Evolutionary conservation across 371 early-diverging fungal species (phyloP), one percentile per base, ranked within the genome.

Genomic region (Nematocida ironsii): DNA sequence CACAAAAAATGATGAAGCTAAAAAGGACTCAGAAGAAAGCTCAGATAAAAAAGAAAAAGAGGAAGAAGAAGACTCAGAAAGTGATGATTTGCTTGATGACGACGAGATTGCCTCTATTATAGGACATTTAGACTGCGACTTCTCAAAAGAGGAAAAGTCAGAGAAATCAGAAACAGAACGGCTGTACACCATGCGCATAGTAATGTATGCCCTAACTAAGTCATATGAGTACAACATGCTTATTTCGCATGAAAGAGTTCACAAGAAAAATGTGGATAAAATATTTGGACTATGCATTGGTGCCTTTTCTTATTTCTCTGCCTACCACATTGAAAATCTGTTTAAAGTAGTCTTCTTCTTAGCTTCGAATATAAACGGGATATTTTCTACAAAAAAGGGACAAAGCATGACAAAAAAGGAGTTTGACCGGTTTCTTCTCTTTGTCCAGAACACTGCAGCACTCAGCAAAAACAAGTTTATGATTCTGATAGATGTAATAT

Each of bases 401-500:
- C 69, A 70, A 70, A 44, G 55, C 23, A 60, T 78, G 39, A 78
- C 60, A 13, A 54, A 47, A 42, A 56, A 68, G 40, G 80, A 71
- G 61, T 70, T 78, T 58, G 62, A 48, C 20, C 54, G 33, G 1
- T 69, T 69, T n/a, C 61, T 78, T 56, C 62, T 78, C 7, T 78
- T 78, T 78, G 27, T 78, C 0, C 80, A 78, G 45, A 78, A 68
- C 42, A 56, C 60, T 1, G 58, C 80, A 27, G 52, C 71, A 7
- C 27, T 78, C 13, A 78, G 80, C 52, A 23, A 62, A 16, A 68
- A 66, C 16, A 66, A 56, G 80, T 78, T 78, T 70, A 50, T 78
- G 50, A n/a, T 39, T 13, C 45, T 78, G 39, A 47, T 78, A 13
- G 80, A 78, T 48, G n/a, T 58, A 9, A 42, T 78, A 11, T 70